Conservation (phyloP, 345 rosid genomes). For the Crucihimalaya himalaica region DNA sequence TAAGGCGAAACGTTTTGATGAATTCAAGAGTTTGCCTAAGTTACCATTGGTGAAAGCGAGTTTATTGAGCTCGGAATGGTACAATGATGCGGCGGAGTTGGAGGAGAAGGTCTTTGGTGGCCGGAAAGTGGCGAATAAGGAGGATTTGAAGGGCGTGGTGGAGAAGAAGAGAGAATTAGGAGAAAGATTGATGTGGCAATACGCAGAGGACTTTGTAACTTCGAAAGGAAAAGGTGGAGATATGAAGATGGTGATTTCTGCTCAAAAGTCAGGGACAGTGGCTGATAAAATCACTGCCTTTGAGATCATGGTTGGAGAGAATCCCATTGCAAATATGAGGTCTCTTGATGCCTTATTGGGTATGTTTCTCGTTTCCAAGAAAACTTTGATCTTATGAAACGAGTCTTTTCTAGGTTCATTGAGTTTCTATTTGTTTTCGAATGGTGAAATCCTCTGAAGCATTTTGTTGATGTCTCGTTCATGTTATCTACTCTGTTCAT, state of each 20-base stretch:
- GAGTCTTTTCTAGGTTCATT: background rate
- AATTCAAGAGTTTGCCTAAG: conserved; percentile 63
- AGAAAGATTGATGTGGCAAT: conserved; percentile 86
- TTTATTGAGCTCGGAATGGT: conserved; percentile 66
- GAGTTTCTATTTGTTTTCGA: background rate
- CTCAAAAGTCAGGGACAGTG: conserved; percentile 92
- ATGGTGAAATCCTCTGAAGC: background rate
- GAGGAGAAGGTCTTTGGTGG: conserved; percentile 72
- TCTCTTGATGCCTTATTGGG: conserved; percentile 93
- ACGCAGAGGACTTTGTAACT: conserved; percentile 58
- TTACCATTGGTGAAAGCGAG: conserved; percentile 75
- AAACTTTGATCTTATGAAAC: background rate
- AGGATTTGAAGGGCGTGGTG: conserved; percentile 55
- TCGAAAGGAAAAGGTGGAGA: conserved; percentile 77
- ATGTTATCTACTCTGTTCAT: conserved; percentile 6
- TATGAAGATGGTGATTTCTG: conserved; percentile 80
- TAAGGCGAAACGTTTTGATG: conserved; percentile 41
- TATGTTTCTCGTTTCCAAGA: conserved; percentile 31
- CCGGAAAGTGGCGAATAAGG: conserved; percentile 45
- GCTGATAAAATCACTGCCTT: conserved; percentile 92
- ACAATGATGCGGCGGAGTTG: conserved; percentile 68
- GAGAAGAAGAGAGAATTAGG: conserved; percentile 75
- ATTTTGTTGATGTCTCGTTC: conserved; percentile 1
- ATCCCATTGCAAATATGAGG: conserved; percentile 84
- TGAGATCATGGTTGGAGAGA: conserved; percentile 84